Conservation (phyloP, 1,284 basidiomycete genomes). For the Rhodotorula sp. region DNA sequence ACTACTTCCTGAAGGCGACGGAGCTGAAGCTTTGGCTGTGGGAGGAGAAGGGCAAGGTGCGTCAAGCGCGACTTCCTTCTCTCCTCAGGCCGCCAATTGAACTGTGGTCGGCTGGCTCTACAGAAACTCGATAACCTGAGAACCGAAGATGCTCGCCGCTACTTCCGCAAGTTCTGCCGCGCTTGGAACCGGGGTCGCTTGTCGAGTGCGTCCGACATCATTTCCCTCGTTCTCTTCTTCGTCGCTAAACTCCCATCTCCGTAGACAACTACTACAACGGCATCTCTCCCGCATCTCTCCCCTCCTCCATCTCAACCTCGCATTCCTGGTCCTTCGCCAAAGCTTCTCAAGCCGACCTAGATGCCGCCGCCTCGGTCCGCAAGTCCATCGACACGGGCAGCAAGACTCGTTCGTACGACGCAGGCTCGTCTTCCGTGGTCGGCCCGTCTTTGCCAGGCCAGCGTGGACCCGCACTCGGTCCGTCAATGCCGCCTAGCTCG, state of each 20-base stretch:
- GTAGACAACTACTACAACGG: conserved; percentile 35
- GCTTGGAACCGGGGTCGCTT: conserved; percentile 30
- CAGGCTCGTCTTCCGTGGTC: background rate
- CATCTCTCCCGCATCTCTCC: conserved; percentile 31
- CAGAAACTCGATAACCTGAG: conserved; percentile 29
- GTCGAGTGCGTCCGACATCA: conserved; percentile 6
- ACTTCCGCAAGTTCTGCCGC: conserved; percentile 31
- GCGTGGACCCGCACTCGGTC: conserved; percentile 7
- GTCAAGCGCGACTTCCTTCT: background rate
- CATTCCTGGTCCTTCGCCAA: conserved; percentile 35
- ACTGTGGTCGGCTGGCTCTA: background rate
- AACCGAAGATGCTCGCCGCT: conserved; percentile 30
- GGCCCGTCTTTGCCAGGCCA: background rate
- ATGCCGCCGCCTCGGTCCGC: conserved; percentile 33
- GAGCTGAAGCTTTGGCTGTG: conserved; percentile 39
- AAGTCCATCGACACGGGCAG: conserved; percentile 32
- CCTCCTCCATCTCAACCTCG: conserved; percentile 27
- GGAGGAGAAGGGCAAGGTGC: conserved; percentile 35
- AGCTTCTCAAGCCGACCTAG: conserved; percentile 36
- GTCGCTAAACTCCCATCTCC: background rate
- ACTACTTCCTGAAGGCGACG: conserved; percentile 34
- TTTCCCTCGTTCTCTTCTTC: background rate
- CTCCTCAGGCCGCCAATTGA: background rate
- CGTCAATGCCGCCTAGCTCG: conserved; percentile 13
- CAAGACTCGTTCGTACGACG: conserved; percentile 17